Conservation (phyloP, 1,284 basidiomycete species). For the Rhodofomes roseus region DNA sequence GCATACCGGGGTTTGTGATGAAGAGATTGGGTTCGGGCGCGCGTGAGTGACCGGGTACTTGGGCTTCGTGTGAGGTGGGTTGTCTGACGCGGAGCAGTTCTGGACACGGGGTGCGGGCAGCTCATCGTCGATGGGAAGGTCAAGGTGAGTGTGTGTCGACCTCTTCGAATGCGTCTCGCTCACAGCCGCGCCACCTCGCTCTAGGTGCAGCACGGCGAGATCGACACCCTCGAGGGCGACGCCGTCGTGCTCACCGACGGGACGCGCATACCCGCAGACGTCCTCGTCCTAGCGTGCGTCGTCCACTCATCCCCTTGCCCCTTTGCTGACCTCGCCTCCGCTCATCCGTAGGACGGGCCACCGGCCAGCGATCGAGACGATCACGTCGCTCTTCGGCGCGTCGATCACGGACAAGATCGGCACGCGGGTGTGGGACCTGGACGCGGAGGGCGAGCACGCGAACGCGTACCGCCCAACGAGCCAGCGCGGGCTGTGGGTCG, state of each 20-base stretch:
- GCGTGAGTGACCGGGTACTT: not conserved
- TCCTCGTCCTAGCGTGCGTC: slow-evolving; percentile 23
- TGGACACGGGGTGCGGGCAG: slow-evolving; percentile 4
- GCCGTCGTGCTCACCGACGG: slow-evolving; percentile 23
- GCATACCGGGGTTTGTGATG: not conserved
- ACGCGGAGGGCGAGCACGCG: slow-evolving; percentile 14
- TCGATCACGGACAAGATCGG: slow-evolving; percentile 8
- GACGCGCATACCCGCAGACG: slow-evolving; percentile 20
- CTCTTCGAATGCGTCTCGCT: not conserved
- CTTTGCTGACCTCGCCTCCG: not conserved
- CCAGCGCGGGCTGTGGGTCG: slow-evolving; percentile 2
- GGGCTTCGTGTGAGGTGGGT: not conserved
- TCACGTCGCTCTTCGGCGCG: slow-evolving; percentile 4
- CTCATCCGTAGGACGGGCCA: slow-evolving; percentile 19
- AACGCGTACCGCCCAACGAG: not conserved
- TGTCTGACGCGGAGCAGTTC: not conserved
- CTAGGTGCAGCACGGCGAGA: slow-evolving; percentile 10
- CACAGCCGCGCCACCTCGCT: too few relatives aligned
- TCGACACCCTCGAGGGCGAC: slow-evolving; percentile 13
- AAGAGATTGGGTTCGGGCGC: not conserved
- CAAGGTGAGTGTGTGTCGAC: not conserved
- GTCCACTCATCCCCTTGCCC: not conserved
- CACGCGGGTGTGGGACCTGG: slow-evolving; percentile 11
- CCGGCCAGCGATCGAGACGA: not conserved
- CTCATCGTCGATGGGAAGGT: slow-evolving; percentile 2